Evolutionary conservation across 2,329 filamentous ascomycete genomes (phyloP).

Genomic region (Capronia epimyces): DNA sequence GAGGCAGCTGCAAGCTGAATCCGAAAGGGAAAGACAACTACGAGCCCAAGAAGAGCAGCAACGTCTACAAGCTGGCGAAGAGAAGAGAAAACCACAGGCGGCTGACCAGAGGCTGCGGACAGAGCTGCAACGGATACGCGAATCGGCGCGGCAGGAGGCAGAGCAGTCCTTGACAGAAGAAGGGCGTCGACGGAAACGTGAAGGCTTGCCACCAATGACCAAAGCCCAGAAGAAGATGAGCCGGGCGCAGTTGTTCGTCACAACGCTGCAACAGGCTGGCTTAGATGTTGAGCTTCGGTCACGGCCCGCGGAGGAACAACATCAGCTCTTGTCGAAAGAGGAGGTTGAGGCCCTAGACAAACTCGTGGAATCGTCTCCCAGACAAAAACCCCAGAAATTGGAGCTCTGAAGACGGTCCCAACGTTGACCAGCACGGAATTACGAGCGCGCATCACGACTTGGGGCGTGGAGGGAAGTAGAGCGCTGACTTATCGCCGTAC

Average conservation of each 20-base stretch:
- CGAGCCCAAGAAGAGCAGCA: background rate
- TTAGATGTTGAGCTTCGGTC: background rate
- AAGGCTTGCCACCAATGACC: constrained; percentile 3
- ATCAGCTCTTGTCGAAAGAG: background rate
- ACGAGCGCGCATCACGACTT: too few relatives aligned
- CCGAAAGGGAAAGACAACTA: background rate
- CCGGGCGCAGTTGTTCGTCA: background rate
- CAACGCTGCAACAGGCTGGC: background rate
- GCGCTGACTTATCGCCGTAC: too few relatives aligned
- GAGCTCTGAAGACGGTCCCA: background rate
- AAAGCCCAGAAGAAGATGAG: background rate
- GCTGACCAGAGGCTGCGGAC: constrained; percentile 1
- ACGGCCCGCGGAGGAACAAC: background rate
- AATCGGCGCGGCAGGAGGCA: constrained; percentile 1
- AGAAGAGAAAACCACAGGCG: background rate
- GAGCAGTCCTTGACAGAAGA: constrained; percentile 2
- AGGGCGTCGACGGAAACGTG: constrained; percentile 2
- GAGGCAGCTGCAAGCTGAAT: background rate
- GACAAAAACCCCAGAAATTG: background rate
- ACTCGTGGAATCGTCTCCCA: background rate
- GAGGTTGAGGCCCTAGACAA: background rate
- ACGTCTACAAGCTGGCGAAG: background rate
- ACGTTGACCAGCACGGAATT: too few relatives aligned
- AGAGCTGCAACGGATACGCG: constrained; percentile 5
- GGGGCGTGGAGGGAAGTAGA: too few relatives aligned